phyloP scores from a whole-genome alignment of 108 stramenopile species.

The Conticribra weissflogii region DNA sequence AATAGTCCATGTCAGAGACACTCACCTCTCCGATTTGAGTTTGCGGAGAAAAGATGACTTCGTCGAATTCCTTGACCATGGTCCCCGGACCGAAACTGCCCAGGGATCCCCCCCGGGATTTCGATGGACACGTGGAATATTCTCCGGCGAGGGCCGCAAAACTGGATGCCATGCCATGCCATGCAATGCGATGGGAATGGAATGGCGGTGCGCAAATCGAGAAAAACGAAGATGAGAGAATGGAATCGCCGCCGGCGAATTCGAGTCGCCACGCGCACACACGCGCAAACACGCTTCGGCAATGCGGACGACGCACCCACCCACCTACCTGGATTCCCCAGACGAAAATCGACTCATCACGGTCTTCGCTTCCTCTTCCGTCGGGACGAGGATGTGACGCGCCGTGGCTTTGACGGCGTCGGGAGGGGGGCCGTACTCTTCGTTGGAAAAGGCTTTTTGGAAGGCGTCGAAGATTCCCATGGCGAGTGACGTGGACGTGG shows the following conservation, averaged over 20 bases:
- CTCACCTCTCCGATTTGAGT: slow-evolving; percentile 56
- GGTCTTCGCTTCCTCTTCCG: slow-evolving; percentile 54
- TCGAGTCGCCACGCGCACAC: no score
- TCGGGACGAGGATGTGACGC: slow-evolving; percentile 75
- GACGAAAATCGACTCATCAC: slow-evolving; percentile 53
- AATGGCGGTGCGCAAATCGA: background rate
- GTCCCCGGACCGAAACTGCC: slow-evolving; percentile 76
- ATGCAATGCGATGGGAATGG: no score
- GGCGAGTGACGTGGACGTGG: slow-evolving; percentile 11
- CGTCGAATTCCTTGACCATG: slow-evolving; percentile 85
- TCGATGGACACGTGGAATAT: slow-evolving; percentile 76
- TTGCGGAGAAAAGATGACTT: slow-evolving; percentile 70
- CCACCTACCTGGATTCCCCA: slow-evolving; percentile 36
- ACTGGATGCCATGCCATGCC: slow-evolving; percentile 1
- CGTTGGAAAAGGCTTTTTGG: slow-evolving; percentile 61
- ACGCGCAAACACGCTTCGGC: background rate
- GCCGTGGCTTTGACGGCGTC: slow-evolving; percentile 79
- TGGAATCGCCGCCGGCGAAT: no score
- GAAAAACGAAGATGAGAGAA: background rate
- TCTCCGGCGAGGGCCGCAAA: slow-evolving; percentile 57
- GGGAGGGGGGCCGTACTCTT: slow-evolving; percentile 70
- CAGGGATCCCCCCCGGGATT: slow-evolving; percentile 64
- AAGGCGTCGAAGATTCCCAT: slow-evolving; percentile 72
- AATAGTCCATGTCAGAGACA: no score
- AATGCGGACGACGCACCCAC: background rate